Percentiles rank a stretch among this genome's conserved stretches.
These are phyloP conservation scores for Fonsecaea erecta DNA, from an alignment of 2,329 filamentous ascomycete genomes.

Conservation along the genomic window DNA sequence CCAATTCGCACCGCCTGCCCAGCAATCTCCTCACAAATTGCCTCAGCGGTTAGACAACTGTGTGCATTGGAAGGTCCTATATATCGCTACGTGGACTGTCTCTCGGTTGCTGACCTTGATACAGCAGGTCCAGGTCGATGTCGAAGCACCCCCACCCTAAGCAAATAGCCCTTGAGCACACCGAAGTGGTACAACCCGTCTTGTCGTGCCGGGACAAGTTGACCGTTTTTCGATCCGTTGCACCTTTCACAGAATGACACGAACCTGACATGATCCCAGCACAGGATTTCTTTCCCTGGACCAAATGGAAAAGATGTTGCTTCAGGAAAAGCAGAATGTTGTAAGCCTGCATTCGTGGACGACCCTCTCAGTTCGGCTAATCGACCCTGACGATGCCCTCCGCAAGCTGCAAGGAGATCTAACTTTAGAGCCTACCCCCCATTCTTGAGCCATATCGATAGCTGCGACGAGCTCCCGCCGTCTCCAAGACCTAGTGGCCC, in stretches of 20 bases:
- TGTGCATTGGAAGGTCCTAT: constrained; percentile 20
- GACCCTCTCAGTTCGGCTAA: background rate
- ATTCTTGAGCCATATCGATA: background rate
- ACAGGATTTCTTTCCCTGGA: background rate
- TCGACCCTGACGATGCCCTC: background rate
- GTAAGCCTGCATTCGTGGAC: background rate
- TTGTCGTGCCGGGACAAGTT: background rate
- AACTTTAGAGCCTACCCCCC: constrained; percentile 8
- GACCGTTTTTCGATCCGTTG: constrained; percentile 1
- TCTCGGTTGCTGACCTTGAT: constrained; percentile 9
- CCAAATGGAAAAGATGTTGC: background rate
- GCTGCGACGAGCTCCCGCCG: background rate
- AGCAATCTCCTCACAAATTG: constrained; percentile 12
- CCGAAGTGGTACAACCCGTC: background rate
- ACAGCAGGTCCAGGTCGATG: background rate
- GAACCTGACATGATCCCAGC: background rate
- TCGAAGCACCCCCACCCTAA: background rate
- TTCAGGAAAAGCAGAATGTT: background rate
- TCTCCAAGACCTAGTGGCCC: background rate
- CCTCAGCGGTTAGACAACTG: constrained; percentile 10
- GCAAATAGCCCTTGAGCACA: background rate
- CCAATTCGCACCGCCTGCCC: background rate
- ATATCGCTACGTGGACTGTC: constrained; percentile 14
- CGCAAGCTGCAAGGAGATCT: background rate
- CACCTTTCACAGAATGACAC: constrained; percentile 5